Percentiles rank a stretch among this genome's conserved stretches.
Conservation (phyloP, 2,329 filamentous ascomycete genomes). For the Apiospora phragmitis region DNA sequence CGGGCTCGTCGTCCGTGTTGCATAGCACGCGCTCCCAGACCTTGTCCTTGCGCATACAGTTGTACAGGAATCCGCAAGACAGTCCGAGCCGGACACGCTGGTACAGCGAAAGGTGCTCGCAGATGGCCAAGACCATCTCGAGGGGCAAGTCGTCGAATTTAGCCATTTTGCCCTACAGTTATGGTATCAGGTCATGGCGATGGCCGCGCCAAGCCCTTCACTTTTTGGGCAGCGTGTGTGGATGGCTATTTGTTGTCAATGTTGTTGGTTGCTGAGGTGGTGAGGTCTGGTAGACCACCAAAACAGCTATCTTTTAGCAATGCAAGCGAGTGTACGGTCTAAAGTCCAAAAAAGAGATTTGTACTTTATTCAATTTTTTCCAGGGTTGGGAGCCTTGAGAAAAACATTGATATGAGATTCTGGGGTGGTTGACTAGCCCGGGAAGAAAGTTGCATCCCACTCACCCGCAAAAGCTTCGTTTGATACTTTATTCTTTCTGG, state of each 20-base stretch:
- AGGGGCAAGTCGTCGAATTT: not conserved
- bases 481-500: not conserved
- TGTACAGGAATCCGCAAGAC: constrained; percentile 5
- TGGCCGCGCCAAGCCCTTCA: not conserved
- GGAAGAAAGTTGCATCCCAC: not conserved
- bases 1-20: not conserved
- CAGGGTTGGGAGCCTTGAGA: not conserved
- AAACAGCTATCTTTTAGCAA: not conserved
- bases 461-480: not conserved
- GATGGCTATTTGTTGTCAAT: not conserved
- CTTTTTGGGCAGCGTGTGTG: not conserved
- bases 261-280: not conserved
- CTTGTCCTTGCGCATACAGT: not conserved
- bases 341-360: not conserved
- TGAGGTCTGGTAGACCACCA: not conserved
- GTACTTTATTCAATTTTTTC: not conserved
- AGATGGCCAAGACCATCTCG: constrained; percentile 14
- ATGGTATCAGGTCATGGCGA: not conserved
- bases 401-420: not conserved
- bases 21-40: constrained; percentile 7
- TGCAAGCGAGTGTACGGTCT: not conserved
- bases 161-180: not conserved
- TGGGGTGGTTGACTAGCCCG: not conserved
- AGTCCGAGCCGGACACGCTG: constrained; percentile 15
- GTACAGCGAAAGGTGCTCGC: constrained; percentile 11